Base-by-base conservation (phyloP, 257 asterid species). In the Solanum corneliomulleri region DNA sequence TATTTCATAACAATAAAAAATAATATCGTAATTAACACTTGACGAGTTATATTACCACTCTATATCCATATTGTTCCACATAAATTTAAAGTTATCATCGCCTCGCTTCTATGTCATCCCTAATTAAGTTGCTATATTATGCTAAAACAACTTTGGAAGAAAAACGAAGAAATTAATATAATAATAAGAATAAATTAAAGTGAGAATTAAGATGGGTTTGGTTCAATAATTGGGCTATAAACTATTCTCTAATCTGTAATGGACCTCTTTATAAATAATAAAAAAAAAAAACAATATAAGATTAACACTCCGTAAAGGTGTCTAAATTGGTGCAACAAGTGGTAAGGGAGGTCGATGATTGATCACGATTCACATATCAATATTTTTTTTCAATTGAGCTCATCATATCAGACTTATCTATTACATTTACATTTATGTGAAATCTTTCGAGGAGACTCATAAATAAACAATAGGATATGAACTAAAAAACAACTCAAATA, bases 71-170 rank as follows among this genome's bases (percentile, higher is more conserved):
- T 58, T 9, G 71, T 13, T 14, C 35, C 35, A 58, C 66, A 1
- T 3, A 3, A 58, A 11, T 58, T 58, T 58, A 58, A 58, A 20
- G 7, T 20, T 52, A 2, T 20, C 20, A 21, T 20, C 25, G 27
- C 0, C 0, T 2, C 27, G 27, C 27, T 58, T 20, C 2, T 58
- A 0, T 21, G 66, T 58, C 0, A 58, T 58, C 12, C 12, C 66
- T 58, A 20, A 11, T 58, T 58, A 20, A 20, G 71, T n/a, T n/a
- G 16, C 7, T 2, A 1, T 62, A 15, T 2, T 6, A 18, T 56
- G 10, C n/a, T 16, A 56, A 0, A 56, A n/a, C n/a, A 62, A 62
- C 29, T n/a, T 62, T 23, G 27, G 11, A 18, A 52, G 2, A 18
- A 52, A 2, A 52, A 52, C 9, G 62, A 6, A 56, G 62, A 52